phyloP scores from a whole-genome alignment of 352 stramenopile species.

The Pythium periplocum region DNA sequence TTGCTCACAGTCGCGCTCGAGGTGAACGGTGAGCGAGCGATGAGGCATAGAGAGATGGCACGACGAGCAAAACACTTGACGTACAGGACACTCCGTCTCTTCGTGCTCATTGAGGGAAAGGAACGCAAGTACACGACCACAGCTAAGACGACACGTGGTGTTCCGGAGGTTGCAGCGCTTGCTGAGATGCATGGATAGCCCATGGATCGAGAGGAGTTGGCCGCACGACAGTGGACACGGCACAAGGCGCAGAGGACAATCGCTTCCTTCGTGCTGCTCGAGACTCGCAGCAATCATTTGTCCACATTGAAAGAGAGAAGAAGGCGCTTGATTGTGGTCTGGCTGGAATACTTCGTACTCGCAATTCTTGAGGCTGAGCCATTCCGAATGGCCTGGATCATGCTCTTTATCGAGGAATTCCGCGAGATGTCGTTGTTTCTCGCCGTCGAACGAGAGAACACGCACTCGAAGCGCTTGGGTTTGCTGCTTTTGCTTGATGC shows the following conservation, averaged over 20 bases:
- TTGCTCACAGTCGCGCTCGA: constrained; percentile 28
- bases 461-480: constrained; percentile 18
- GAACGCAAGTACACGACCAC: constrained; percentile 41
- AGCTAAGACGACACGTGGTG: constrained; percentile 47
- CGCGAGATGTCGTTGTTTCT: constrained; percentile 31
- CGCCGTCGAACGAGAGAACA: constrained; percentile 34
- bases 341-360: constrained; percentile 40
- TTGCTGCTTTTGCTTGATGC: constrained; percentile 10
- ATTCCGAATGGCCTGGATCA: constrained; percentile 27
- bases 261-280: constrained; percentile 20
- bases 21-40: constrained; percentile 26
- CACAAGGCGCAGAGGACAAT: constrained; percentile 47
- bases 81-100: constrained; percentile 30
- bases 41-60: constrained; percentile 33
- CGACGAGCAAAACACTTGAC: constrained; percentile 45
- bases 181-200: constrained; percentile 31
- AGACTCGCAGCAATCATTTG: constrained; percentile 12
- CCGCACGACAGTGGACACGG: constrained; percentile 60
- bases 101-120: constrained; percentile 46
- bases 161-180: constrained; percentile 68
- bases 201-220: constrained; percentile 39
- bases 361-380: constrained; percentile 28
- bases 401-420: constrained; percentile 34
- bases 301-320: constrained; percentile 20
- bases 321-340: neutral